Evolutionary conservation across 306 rosid genomes (phyloP), one percentile per base, ranked within the genome.

Genomic region (Cucumis hystrix): DNA sequence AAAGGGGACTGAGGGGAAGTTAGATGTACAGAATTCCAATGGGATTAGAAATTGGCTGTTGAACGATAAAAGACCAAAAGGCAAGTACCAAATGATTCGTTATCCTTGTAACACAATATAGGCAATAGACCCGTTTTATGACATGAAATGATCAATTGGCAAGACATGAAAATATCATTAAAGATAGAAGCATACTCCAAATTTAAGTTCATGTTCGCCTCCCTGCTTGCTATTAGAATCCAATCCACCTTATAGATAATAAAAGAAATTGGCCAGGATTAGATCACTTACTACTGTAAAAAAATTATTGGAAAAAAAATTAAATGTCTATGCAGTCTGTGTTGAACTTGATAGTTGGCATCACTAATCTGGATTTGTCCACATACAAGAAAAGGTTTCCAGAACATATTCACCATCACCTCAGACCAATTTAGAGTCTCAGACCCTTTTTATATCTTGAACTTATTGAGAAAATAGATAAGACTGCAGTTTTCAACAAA

Each of bases 111-210:
- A 57, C 6, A 17, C 15, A 35, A 20, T 10, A n/a, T 8, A 67
- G 23, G 51, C 28, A 66, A 66, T 65, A 65, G 5, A 37, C 12
- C 54, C 6, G 8, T 67, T 67, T 39, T 28, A 67, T 23, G 25
- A 37, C 49, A 41, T 67, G 33, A 67, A 67, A 67, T 67, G 54
- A 40, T 67, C 55, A 67, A 47, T 67, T 67, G 78, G 59, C 67
- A 75, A 63, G 80, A 82, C 37, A 78, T 67, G 51, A 78, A 79
- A 78, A 70, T 74, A 83, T 79, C 62, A 37, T 58, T 25, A 39
- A 68, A 77, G 77, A 85, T 55, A 86, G 84, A 80, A 74, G 83
- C 85, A 71, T 92, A 95, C 99, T 86, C 86, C 93, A 79, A 90
- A 83, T 84, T 86, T 85, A 80, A 90, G 87, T 52, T 87, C 92